Conservation (phyloP, 345 rosid species). For the Moricandia arvensis region DNA sequence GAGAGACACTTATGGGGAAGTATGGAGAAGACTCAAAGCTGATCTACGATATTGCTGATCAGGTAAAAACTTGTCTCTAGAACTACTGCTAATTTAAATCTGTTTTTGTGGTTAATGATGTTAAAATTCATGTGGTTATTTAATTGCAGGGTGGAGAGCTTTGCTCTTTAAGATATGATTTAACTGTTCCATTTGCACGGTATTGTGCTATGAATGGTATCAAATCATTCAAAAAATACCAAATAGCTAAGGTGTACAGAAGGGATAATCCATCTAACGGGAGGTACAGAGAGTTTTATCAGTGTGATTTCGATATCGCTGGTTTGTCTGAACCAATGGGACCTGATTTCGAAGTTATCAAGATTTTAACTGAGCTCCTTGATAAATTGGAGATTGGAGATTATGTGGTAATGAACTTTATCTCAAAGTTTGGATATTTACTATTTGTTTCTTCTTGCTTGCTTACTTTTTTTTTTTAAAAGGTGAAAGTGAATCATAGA, state of each 20-base stretch:
- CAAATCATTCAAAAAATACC: slow-evolving; percentile 78
- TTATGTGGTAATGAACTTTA: slow-evolving; percentile 54
- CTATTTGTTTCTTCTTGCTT: slow-evolving; percentile 10
- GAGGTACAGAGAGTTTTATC: too few species aligned
- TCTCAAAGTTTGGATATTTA: background rate
- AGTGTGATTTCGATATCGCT: slow-evolving; percentile 90
- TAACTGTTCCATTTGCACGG: slow-evolving; percentile 93
- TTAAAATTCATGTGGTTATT: background rate
- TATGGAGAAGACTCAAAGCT: slow-evolving; percentile 97
- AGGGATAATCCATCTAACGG: slow-evolving; percentile 43
- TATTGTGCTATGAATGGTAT: slow-evolving; percentile 88
- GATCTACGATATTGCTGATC: slow-evolving; percentile 92
- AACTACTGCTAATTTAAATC: background rate
- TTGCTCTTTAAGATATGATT: slow-evolving; percentile 87
- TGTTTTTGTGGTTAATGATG: background rate
- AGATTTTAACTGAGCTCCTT: slow-evolving; percentile 75
- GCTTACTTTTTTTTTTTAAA: too few species aligned
- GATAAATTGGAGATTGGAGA: slow-evolving; percentile 81
- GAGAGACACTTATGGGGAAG: slow-evolving; percentile 89
- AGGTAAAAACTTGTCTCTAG: slow-evolving; percentile 52
- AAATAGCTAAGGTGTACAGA: slow-evolving; percentile 85
- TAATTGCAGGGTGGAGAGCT: slow-evolving; percentile 85
- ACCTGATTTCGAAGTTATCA: slow-evolving; percentile 82
- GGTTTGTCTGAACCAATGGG: slow-evolving; percentile 88
- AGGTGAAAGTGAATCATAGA: slow-evolving; percentile 90